Evolutionary conservation across 306 rosid species (phyloP).

Genomic region (Prunus kanzakura): DNA sequence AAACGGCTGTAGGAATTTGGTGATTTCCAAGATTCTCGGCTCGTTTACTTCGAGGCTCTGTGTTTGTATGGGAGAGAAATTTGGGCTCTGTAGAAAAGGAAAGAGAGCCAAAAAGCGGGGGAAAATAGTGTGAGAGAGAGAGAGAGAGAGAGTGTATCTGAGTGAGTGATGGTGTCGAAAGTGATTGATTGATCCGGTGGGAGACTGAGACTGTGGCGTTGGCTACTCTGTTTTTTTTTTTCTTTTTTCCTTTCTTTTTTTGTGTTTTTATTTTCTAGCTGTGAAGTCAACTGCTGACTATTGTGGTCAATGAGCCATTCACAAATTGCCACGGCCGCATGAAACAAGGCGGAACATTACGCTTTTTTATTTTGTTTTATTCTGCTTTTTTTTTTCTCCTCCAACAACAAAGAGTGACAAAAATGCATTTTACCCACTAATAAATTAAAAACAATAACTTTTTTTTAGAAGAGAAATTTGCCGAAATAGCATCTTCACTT

Average conservation of each 20-base stretch:
- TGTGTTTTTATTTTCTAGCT: neutral
- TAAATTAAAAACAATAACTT: too few relatives aligned
- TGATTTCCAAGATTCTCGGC: slow-evolving; percentile 17
- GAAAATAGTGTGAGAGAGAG: slow-evolving; percentile 3
- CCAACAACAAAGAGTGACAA: too few relatives aligned
- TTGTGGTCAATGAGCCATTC: slow-evolving; percentile 12
- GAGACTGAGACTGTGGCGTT: neutral
- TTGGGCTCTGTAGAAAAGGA: neutral
- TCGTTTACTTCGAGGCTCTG: slow-evolving; percentile 22
- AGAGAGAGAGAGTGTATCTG: slow-evolving; percentile 1
- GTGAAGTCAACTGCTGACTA: neutral
- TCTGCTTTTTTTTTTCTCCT: neutral
- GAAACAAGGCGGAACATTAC: neutral
- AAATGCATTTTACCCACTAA: too few relatives aligned
- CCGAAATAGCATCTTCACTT: too few relatives aligned
- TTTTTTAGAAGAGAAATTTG: too few relatives aligned
- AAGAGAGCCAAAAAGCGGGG: slow-evolving; percentile 10
- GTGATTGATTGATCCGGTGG: slow-evolving; percentile 16
- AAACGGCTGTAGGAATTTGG: neutral
- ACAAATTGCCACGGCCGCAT: neutral
- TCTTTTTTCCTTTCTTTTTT: neutral
- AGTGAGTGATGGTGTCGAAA: slow-evolving; percentile 10
- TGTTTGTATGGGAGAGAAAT: slow-evolving; percentile 2
- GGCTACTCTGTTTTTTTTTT: neutral
- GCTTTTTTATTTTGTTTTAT: neutral